A percentile compares a stretch with the other conserved stretches of the same genome.
Conservation (phyloP, 2,329 filamentous ascomycete species). For the Epichloe sylvatica region DNA sequence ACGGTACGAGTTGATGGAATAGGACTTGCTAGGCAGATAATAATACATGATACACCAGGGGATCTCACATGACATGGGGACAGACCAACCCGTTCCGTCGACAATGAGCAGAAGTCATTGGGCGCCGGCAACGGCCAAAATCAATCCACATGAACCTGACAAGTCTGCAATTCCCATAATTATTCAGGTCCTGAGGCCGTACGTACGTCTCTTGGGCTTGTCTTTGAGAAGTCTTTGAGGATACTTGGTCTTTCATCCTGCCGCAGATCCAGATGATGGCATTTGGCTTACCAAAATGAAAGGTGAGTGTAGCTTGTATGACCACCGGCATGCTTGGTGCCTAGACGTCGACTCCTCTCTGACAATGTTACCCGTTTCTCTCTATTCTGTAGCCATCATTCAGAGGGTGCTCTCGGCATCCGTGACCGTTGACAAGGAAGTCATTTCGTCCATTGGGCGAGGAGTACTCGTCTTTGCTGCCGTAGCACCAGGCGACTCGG, state of each 20-base stretch:
- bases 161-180: background rate
- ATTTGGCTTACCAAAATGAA: conserved; percentile 5
- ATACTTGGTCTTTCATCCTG: background rate
- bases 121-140: background rate
- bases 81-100: background rate
- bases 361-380: background rate
- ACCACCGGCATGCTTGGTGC: background rate
- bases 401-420: conserved; percentile 92
- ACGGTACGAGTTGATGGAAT: background rate
- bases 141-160: background rate
- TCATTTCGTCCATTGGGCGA: conserved; percentile 82
- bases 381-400: conserved; percentile 53
- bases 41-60: conserved; percentile 8
- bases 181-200: too few species aligned
- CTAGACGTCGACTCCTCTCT: background rate
- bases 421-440: conserved; percentile 80
- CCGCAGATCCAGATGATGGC: too few species aligned
- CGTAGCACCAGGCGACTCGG: conserved; percentile 77
- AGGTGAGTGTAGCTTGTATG: conserved; percentile 3
- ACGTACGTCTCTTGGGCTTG: background rate
- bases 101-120: background rate
- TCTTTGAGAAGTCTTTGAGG: background rate
- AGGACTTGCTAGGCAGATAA: conserved; percentile 5
- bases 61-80: conserved; percentile 9
- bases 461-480: conserved; percentile 86